Conservation (phyloP, 2,329 filamentous ascomycete genomes). For the Diaporthe helianthi region DNA sequence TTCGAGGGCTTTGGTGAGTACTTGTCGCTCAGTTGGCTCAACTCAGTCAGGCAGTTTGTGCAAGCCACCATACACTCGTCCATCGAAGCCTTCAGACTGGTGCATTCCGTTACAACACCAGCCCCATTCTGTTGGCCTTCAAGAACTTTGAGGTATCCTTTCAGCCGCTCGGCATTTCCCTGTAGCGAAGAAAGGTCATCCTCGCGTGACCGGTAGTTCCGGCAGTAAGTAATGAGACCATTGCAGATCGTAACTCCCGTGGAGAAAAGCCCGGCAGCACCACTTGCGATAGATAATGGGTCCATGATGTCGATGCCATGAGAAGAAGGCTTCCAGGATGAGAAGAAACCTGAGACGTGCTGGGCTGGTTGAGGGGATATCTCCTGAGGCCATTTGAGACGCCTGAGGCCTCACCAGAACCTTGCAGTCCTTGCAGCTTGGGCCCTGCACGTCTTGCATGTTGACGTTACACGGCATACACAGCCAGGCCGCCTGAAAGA, state of each 20-base stretch:
- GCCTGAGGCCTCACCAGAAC: conserved; percentile 6
- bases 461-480: conserved; percentile 10
- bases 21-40: background rate
- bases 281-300: background rate
- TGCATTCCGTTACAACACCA: background rate
- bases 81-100: background rate
- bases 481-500: conserved; percentile 1
- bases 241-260: background rate
- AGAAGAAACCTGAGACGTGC: background rate
- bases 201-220: conserved; percentile 1
- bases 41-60: background rate
- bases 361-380: background rate
- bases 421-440: background rate
- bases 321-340: too few relatives aligned
- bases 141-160: background rate
- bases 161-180: background rate
- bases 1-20: background rate
- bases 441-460: background rate
- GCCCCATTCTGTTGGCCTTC: background rate
- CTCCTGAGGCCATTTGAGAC: background rate
- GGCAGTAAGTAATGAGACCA: background rate
- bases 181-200: background rate
- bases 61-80: background rate
- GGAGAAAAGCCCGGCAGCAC: background rate
- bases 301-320: background rate